These are phyloP conservation scores for Mimosa pudica DNA, from an alignment of 306 rosid species.

Conservation along the genomic window DNA sequence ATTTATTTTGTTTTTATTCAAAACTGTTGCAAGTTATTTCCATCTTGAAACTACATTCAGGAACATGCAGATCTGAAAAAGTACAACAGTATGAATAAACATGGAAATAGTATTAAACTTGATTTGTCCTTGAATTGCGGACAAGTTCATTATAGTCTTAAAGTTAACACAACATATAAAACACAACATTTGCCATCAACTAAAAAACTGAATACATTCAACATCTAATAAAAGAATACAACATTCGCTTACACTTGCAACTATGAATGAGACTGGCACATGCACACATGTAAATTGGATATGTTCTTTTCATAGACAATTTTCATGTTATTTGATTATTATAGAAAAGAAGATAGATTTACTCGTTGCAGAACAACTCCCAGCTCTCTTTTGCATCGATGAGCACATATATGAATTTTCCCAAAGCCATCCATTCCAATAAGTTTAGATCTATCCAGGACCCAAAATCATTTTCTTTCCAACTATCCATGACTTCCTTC, in stretches of 20 bases:
- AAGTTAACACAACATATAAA: neutral
- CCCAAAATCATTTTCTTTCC: neutral
- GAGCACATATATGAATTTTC: neutral
- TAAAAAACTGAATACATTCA: neutral
- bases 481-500: constrained; percentile 1
- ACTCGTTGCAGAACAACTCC: constrained; percentile 12
- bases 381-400: constrained; percentile 1
- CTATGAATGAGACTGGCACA: neutral
- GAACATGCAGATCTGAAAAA: neutral
- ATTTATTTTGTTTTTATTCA: neutral
- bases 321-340: neutral
- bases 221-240: neutral
- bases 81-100: neutral
- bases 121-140: neutral
- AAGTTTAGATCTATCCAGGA: neutral
- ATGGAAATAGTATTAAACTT: neutral
- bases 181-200: neutral
- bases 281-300: neutral
- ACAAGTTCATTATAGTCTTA: neutral
- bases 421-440: constrained; percentile 23
- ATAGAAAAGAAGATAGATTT: neutral
- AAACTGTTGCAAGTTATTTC: neutral
- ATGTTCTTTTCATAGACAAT: neutral
- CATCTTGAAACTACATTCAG: neutral
- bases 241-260: neutral